Evolutionary conservation across 2,329 filamentous ascomycete genomes (phyloP).

Genomic region (Phaeomoniella chlamydospora): DNA sequence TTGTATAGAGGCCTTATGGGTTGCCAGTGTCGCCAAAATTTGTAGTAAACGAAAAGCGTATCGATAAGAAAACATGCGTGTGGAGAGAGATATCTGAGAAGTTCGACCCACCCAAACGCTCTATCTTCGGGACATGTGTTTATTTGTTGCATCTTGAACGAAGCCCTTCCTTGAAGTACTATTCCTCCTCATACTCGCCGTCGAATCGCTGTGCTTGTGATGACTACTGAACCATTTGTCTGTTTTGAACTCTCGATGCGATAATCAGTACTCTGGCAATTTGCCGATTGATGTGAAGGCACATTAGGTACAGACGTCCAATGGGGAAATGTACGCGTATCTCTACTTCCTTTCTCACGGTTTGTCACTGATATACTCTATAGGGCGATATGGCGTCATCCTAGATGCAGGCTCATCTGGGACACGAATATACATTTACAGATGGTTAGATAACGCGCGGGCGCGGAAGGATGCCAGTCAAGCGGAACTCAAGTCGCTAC

Average conservation of each 20-base stretch:
- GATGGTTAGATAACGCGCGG: constrained; percentile 67
- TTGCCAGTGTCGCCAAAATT: not conserved
- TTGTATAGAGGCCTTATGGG: not conserved
- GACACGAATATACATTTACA: constrained; percentile 86
- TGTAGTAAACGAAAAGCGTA: not conserved
- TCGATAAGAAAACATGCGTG: not conserved
- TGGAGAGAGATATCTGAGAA: not conserved
- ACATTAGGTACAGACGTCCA: not conserved
- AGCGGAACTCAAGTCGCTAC: constrained; percentile 53
- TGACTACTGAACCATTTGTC: too few relatives aligned
- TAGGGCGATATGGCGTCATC: constrained; percentile 70
- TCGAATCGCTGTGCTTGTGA: not conserved
- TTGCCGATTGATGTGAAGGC: not conserved
- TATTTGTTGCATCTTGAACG: too few relatives aligned
- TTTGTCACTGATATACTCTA: too few relatives aligned
- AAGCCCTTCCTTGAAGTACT: not conserved
- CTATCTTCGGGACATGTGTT: not conserved
- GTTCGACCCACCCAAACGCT: not conserved
- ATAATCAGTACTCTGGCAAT: too few relatives aligned
- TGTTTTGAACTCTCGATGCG: too few relatives aligned
- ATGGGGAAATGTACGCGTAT: not conserved
- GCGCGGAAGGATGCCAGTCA: constrained; percentile 47
- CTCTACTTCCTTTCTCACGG: too few relatives aligned
- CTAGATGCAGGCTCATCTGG: constrained; percentile 94
- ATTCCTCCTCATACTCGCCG: too few relatives aligned